Conservation (phyloP, 495 filamentous ascomycete species). For the Friedmanniomyces endolithicus region DNA sequence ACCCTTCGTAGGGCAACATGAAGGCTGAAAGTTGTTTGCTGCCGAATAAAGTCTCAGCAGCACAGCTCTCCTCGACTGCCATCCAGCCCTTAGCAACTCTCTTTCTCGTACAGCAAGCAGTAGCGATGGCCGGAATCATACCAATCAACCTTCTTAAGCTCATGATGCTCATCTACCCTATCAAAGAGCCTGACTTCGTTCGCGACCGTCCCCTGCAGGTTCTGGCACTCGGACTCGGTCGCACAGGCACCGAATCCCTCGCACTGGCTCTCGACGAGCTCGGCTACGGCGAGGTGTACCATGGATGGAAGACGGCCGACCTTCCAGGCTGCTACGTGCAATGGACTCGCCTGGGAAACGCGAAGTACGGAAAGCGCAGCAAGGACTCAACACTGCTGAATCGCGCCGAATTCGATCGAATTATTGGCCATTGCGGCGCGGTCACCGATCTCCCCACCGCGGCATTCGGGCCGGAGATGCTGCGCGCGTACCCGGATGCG, state of each 20-base stretch:
- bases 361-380: conserved; percentile 3
- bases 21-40: no score
- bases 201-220: conserved; percentile 24
- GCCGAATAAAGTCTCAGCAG: background rate
- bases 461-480: conserved; percentile 8
- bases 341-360: conserved; percentile 15
- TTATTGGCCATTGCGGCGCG: conserved; percentile 10
- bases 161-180: background rate
- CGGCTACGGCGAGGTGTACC: conserved; percentile 26
- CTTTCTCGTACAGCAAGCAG: background rate
- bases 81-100: background rate
- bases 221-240: conserved; percentile 24
- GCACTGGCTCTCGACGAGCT: conserved; percentile 20
- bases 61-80: background rate
- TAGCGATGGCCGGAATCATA: background rate
- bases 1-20: no score
- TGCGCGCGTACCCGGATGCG: conserved; percentile 10
- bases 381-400: conserved; percentile 3
- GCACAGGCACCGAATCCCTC: conserved; percentile 28
- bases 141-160: background rate
- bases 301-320: conserved; percentile 21
- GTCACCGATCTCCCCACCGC: conserved; percentile 5
- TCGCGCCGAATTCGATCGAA: conserved; percentile 3
- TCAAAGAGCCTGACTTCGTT: background rate
- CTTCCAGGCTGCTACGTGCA: background rate